A percentile compares a stretch with the other conserved stretches of the same genome.
Evolutionary conservation across 1,284 basidiomycete genomes (phyloP).

Genomic region (Heterobasidion occidentale): DNA sequence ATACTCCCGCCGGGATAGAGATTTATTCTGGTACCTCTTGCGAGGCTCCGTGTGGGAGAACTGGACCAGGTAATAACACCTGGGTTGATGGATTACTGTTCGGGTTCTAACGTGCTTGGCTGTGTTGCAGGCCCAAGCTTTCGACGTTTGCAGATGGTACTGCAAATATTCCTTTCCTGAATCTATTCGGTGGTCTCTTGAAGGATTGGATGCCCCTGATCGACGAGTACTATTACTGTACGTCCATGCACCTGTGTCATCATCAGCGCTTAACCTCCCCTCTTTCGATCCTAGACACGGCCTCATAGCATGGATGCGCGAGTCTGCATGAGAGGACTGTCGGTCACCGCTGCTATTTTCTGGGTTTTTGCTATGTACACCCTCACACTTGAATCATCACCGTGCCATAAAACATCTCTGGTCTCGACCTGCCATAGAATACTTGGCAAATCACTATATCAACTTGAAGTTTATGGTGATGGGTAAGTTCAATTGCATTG

Average conservation of each 20-base stretch:
- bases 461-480: too few species aligned
- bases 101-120: neutral
- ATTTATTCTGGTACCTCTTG: slow-evolving; percentile 81
- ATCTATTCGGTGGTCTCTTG: slow-evolving; percentile 69
- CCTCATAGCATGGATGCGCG: slow-evolving; percentile 29
- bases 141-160: slow-evolving; percentile 52
- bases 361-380: too few species aligned
- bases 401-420: too few species aligned
- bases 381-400: too few species aligned
- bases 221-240: slow-evolving; percentile 94
- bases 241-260: slow-evolving; percentile 22
- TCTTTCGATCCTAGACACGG: slow-evolving; percentile 33
- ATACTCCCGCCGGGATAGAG: slow-evolving; percentile 74
- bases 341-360: neutral
- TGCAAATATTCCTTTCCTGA: slow-evolving; percentile 63
- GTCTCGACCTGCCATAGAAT: too few species aligned
- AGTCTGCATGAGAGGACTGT: neutral
- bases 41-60: slow-evolving; percentile 85
- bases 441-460: too few species aligned
- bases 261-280: neutral
- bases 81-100: neutral
- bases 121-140: slow-evolving; percentile 59
- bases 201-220: slow-evolving; percentile 91
- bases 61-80: slow-evolving; percentile 60
- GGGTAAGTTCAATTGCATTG: too few species aligned